A percentile compares a stretch with the other conserved stretches of the same genome.
These are phyloP conservation scores for Bathelium albidoporum DNA, from an alignment of 495 filamentous ascomycete species.

Conservation along the genomic window DNA sequence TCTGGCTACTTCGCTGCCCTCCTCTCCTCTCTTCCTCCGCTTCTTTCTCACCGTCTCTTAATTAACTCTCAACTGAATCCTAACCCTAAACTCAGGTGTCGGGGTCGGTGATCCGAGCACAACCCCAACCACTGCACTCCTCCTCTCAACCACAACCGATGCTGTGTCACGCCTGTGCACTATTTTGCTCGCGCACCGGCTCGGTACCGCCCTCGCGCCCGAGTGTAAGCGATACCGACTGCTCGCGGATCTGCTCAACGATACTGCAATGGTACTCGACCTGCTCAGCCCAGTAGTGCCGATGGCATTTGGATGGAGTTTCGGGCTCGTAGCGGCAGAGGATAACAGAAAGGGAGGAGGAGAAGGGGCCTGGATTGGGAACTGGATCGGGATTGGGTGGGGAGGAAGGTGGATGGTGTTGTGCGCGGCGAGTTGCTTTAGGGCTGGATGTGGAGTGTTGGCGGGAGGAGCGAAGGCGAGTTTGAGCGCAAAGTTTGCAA, in stretches of 20 bases:
- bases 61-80: constrained; percentile 9
- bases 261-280: constrained; percentile 80
- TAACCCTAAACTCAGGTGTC: constrained; percentile 45
- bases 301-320: constrained; percentile 11
- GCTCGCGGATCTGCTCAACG: constrained; percentile 86
- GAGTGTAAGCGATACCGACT: constrained; percentile 93
- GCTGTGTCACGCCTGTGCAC: constrained; percentile 76
- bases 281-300: constrained; percentile 75
- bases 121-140: constrained; percentile 75
- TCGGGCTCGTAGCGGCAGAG: too few species aligned
- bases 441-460: constrained; percentile 80
- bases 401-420: constrained; percentile 53
- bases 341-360: neutral
- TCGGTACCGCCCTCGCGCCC: constrained; percentile 80
- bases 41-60: neutral
- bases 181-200: constrained; percentile 77
- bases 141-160: constrained; percentile 81
- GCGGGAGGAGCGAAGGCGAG: constrained; percentile 84
- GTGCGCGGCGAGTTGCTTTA: constrained; percentile 63
- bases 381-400: neutral
- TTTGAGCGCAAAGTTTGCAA: constrained; percentile 84
- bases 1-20: neutral
- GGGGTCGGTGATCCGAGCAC: constrained; percentile 83
- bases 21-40: neutral
- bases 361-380: neutral